Base-by-base conservation (phyloP, 805 yeast genomes). In the Candida xyloterini region DNA sequence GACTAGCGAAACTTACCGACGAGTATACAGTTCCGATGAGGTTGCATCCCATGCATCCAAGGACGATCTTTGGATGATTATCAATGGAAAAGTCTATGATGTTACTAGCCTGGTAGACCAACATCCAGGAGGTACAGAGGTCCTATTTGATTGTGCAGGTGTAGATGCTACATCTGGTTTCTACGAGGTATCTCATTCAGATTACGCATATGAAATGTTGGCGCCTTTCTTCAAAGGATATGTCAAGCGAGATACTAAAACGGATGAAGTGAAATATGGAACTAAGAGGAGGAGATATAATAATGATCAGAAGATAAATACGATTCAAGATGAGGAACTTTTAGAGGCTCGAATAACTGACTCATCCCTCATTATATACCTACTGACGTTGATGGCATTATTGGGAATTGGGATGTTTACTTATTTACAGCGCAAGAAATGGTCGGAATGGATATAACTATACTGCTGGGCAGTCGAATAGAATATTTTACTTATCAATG, bases 41-140 rank as follows among this genome's bases (percentile, higher is more conserved):
- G 73, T 82, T 30, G 61, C 73, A 52, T 50, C 57, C 36, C 78
- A 74, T 51, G 63, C 62, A 15, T 44, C 62, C 14, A 65, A 67
- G 15, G 76, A 77, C 27, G 85, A 82, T 52, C 63, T 81, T 33
- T 84, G 88, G 88, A 78, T 84, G 79, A 73, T 81, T 30, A 66
- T 84, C 33, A 76, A 78, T 52, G 81, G 81, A 44, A 78, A 79
- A 52, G 85, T 84, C 16, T 84, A 82, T 60, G 73, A 84, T 56
- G 70, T 78, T 26, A 73, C 86, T 14, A 47, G 57, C 29, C 71
- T 84, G 45, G 57, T 78, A 11, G 73, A 66, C 32, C 71, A 70
- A 39, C 93, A 84, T 62, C 91, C 93, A 18, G 95, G 95, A 58
- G 95, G 95, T 42, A 83, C 81, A 40, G 95, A 86, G 58, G 84